Base-by-base conservation (phyloP, 768 basidiomycete genomes). In the Mycena olivaceomarginata region DNA sequence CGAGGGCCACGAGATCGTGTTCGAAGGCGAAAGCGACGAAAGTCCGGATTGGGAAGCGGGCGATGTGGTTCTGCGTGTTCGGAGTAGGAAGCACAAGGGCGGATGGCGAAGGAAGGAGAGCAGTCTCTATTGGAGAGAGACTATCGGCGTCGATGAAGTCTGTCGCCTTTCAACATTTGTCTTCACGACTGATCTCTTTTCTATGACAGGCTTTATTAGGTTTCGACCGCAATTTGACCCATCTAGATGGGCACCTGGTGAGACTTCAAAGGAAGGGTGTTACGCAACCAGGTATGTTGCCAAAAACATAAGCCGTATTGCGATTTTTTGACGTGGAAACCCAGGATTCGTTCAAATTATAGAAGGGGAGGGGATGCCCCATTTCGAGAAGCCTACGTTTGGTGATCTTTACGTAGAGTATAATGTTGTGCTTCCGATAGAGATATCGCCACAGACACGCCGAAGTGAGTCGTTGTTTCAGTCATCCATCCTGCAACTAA, bases 1-100 rank as follows among this genome's bases (percentile, higher is more conserved):
- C 0, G 98, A 99, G 82, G 97, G 96, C 1, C 94, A 96, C 81
- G 96, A 99, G 84, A 92, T 98, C 48, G 90, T 98, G 1, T 99
- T 97, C 75, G 96, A 98, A 80, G 97, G 97, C n/a, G 98, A 99
- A 84, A 95, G 96, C 60, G 98, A 99, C 83, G 98, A 99, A 87
- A 95, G 90, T 72, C 96, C 97, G 4, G 98, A 99, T 80, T 98
- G 95, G 95, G 97, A 98, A 82, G 88, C 98, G 8, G 98, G 98
- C 10, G 98, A 99, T 85, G 92, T 99, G 65, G 89, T 99, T 48
- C 88, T 99, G 63, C 89, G 97, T 67, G 93, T 99, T 18, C 88
- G 94, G 79, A 97, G 94, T 81, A 91, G 91, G 85, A 93, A 93
- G 80, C 91, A 93, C 75, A 91, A 91, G 79, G 97, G 96, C 64